Base-by-base conservation (phyloP, 257 asterid species). In the Solanum boliviense region DNA sequence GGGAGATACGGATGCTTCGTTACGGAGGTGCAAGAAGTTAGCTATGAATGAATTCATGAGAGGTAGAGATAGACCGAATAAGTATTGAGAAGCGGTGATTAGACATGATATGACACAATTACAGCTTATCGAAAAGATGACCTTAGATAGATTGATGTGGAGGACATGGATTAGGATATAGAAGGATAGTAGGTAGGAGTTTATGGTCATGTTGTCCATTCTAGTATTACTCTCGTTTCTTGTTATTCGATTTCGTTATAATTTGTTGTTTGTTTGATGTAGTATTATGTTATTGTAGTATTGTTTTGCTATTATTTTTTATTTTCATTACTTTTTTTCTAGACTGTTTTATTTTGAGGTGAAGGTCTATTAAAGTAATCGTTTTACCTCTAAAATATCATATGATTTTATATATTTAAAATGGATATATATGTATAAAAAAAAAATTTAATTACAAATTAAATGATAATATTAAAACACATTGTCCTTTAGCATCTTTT, bases 321-420 rank as follows among this genome's bases (percentile, higher is more conserved):
- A 8, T 7, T 58, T 58, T 21, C 27, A 21, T 21, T 21, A 58
- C 11, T 58, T 0, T 20, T 58, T 56, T 3, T 58, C 3, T 3
- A 1, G 27, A 21, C 1, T 3, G 2, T 60, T 21, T 21, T 21
- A 21, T 60, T 0, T 21, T 21, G 4, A 60, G 1, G 0, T 3
- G 29, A 21, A 21, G 27, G 1, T 8, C 13, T 58, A 58, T 21
- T 58, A 3, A 21, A 58, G 1, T 20, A 58, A 20, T 3, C 2
- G 1, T 7, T 58, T 7, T 58, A 58, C 25, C 25, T 20, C 25
- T 56, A 56, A 56, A 56, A 0, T 52, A 52, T 52, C 62, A 52
- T 52, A 52, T 2, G 0, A 20, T 52, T 2, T 56, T 56, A 58
- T 21, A 58, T 1, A 58, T 21, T 58, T 58, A 8, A 58, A 58